Percentiles rank a stretch among this genome's conserved stretches.
These are phyloP conservation scores for Letharia columbiana DNA, from an alignment of 495 filamentous ascomycete genomes.

Conservation along the genomic window DNA sequence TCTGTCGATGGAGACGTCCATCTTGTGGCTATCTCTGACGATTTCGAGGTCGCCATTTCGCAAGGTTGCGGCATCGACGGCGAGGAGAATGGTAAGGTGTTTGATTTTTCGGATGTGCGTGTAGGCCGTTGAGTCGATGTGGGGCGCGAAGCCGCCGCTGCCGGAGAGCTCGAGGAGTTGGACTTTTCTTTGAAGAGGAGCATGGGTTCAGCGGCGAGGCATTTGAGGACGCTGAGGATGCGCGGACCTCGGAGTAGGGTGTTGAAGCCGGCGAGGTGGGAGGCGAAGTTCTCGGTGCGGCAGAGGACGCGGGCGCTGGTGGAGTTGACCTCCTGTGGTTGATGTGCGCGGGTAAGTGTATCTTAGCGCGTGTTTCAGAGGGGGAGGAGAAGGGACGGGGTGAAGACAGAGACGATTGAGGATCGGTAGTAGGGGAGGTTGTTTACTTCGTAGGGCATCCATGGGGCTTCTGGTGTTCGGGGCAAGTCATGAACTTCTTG, in stretches of 20 bases:
- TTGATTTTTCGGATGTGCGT: conserved; percentile 7
- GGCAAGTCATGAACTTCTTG: conserved; percentile 9
- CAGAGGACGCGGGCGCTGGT: conserved; percentile 4
- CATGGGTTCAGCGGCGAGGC: conserved; percentile 3
- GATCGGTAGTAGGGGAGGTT: background rate
- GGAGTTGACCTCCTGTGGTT: conserved; percentile 1
- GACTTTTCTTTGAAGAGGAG: conserved; percentile 8
- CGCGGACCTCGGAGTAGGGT: conserved; percentile 1
- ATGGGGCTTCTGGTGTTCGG: conserved; percentile 4
- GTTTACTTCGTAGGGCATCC: conserved; percentile 9
- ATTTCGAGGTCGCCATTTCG: background rate
- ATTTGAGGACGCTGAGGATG: background rate
- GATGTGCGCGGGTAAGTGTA: too few species aligned
- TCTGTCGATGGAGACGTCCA: background rate
- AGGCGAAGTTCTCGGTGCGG: conserved; percentile 6
- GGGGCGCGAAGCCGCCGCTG: conserved; percentile 6
- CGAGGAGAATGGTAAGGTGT: conserved; percentile 5
- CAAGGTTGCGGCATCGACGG: background rate
- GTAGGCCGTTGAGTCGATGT: conserved; percentile 10
- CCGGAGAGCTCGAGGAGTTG: conserved; percentile 7
- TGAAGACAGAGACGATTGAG: background rate
- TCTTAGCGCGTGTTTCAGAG: too few species aligned
- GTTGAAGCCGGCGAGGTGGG: background rate
- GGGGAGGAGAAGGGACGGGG: too few species aligned
- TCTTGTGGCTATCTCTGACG: background rate